A percentile compares a stretch with the other conserved stretches of the same genome.
Conservation (phyloP, 129 eudicot species). For the Flaveria robusta region DNA sequence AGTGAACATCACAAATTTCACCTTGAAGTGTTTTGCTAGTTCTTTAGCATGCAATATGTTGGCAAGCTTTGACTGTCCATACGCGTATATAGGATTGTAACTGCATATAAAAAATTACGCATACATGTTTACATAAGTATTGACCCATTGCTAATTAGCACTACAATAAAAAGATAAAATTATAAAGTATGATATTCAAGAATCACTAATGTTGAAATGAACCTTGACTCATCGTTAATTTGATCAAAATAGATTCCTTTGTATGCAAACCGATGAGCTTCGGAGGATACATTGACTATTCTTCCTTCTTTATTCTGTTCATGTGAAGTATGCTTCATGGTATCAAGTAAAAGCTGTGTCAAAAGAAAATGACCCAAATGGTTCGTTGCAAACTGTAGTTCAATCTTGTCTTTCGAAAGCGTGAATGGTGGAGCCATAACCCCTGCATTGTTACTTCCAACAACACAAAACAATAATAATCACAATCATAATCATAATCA, state of each 20-base stretch:
- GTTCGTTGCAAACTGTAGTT: constrained; percentile 77
- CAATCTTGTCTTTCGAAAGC: constrained; percentile 70
- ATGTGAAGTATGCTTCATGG: constrained; percentile 62
- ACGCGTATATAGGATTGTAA: constrained; percentile 50
- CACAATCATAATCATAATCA: neutral
- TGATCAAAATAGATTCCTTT: constrained; percentile 72
- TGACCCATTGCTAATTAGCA: neutral
- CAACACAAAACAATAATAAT: neutral
- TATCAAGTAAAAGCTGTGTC: constrained; percentile 69
- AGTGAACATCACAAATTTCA: constrained; percentile 17
- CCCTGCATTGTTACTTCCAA: constrained; percentile 80
- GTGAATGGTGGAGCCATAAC: constrained; percentile 74
- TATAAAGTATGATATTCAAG: neutral
- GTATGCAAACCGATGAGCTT: constrained; percentile 53
- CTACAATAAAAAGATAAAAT: neutral
- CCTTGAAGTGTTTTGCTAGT: constrained; percentile 76
- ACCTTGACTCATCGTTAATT: constrained; percentile 65
- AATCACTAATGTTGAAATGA: neutral
- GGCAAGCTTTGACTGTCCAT: constrained; percentile 86
- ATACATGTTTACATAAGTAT: neutral
- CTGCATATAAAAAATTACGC: constrained; percentile 32
- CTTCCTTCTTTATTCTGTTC: constrained; percentile 71
- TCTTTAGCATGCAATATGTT: constrained; percentile 84
- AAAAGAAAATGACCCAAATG: constrained; percentile 87
- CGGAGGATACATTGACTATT: constrained; percentile 68